Evolutionary conservation across 2,329 filamentous ascomycete species (phyloP).

Genomic region (Orbilia quercus): DNA sequence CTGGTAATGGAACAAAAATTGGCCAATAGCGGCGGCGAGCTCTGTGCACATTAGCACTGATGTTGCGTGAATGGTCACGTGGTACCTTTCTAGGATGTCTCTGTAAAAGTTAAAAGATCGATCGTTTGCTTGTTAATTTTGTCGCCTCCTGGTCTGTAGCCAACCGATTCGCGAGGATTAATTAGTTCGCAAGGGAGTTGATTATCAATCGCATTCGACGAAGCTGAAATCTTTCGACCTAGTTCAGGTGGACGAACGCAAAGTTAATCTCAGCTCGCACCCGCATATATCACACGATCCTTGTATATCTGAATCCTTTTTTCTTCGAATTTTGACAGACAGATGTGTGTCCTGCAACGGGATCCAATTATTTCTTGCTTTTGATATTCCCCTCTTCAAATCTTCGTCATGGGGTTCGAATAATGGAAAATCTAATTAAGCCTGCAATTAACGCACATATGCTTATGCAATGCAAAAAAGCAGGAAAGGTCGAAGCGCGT

Average conservation of each 20-base stretch:
- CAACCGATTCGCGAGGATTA: constrained; percentile 6
- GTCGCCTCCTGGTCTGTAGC: not conserved
- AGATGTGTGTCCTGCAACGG: constrained; percentile 29
- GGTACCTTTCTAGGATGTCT: constrained; percentile 1
- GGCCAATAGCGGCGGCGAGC: not conserved
- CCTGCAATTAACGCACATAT: too few relatives aligned
- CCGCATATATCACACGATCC: too few relatives aligned
- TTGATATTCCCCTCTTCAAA: too few relatives aligned
- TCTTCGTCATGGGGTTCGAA: too few relatives aligned
- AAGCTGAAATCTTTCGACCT: too few relatives aligned
- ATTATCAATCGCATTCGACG: too few relatives aligned
- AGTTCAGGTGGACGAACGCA: too few relatives aligned
- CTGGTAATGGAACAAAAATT: not conserved
- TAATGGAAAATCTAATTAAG: too few relatives aligned
- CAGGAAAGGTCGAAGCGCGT: constrained; percentile 15
- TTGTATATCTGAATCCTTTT: too few relatives aligned
- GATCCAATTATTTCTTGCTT: constrained; percentile 32
- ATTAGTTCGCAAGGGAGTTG: too few relatives aligned
- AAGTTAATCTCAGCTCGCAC: too few relatives aligned
- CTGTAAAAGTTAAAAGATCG: constrained; percentile 1
- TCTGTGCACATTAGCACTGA: not conserved
- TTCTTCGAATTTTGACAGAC: not conserved
- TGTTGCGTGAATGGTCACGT: constrained; percentile 14
- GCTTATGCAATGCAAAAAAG: not conserved
- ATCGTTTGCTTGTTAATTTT: constrained; percentile 3